Conservation (phyloP, 2,329 filamentous ascomycete genomes). For the Thermothelomyces thermophilus region DNA sequence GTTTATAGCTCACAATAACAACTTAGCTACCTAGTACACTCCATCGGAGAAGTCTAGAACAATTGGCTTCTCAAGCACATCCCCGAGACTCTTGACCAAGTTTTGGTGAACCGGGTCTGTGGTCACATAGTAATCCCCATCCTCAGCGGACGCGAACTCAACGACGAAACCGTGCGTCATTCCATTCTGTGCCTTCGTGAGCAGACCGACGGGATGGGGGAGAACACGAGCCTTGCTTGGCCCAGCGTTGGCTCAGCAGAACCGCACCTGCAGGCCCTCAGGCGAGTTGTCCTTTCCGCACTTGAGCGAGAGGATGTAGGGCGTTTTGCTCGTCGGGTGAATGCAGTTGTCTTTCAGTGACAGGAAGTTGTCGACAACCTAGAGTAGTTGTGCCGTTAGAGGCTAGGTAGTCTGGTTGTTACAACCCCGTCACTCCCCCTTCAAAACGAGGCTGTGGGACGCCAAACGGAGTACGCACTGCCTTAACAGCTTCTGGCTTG, state of each 20-base stretch:
- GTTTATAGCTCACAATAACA: not conserved
- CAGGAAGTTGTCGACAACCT: constrained; percentile 33
- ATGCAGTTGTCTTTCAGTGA: constrained; percentile 51
- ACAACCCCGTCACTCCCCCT: not conserved
- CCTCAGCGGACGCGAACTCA: constrained; percentile 55
- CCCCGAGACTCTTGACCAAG: constrained; percentile 46
- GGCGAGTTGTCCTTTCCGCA: constrained; percentile 56
- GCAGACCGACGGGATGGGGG: constrained; percentile 32
- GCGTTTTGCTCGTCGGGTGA: constrained; percentile 49
- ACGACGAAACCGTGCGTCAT: constrained; percentile 61
- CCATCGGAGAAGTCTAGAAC: constrained; percentile 52
- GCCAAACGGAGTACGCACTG: too few species aligned
- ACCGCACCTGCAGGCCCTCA: constrained; percentile 44
- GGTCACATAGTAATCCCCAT: constrained; percentile 60
- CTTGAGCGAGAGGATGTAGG: constrained; percentile 50
- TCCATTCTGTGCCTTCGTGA: constrained; percentile 40
- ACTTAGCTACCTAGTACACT: constrained; percentile 17
- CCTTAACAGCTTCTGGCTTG: constrained; percentile 26
- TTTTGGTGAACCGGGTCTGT: constrained; percentile 55
- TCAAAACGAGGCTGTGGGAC: not conserved
- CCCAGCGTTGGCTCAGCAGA: too few species aligned
- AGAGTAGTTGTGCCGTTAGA: not conserved
- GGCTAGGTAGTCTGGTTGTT: not conserved
- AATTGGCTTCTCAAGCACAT: constrained; percentile 43
- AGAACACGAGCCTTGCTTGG: constrained; percentile 24